Conservation (phyloP, 306 rosid genomes). For the Leucaena leucocephala region DNA sequence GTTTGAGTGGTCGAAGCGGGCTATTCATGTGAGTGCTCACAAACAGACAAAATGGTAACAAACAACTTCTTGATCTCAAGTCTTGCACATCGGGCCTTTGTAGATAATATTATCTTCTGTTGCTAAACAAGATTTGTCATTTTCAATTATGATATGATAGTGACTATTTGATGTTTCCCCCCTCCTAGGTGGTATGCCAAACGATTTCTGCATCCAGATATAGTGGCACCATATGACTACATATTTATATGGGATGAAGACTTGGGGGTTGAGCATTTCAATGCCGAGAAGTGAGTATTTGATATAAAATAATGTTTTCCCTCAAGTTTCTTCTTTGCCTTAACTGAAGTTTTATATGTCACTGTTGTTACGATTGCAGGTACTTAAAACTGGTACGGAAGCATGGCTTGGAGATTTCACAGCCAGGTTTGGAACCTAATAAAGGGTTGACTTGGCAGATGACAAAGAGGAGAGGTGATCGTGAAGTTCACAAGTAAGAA, state of each 20-base stretch:
- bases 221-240: slow-evolving; percentile 76
- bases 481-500: slow-evolving; percentile 94
- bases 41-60: slow-evolving; percentile 94
- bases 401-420: slow-evolving; percentile 96
- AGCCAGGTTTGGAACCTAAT: slow-evolving; percentile 95
- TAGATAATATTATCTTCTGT: slow-evolving; percentile 17
- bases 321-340: slow-evolving; percentile 19
- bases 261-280: slow-evolving; percentile 67
- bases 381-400: slow-evolving; percentile 79
- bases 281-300: slow-evolving; percentile 68
- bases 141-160: slow-evolving; percentile 29
- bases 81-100: slow-evolving; percentile 24
- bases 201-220: slow-evolving; percentile 79
- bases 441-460: slow-evolving; percentile 97
- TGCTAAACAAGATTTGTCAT: slow-evolving; percentile 13
- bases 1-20: slow-evolving; percentile 89
- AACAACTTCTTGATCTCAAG: slow-evolving; percentile 11
- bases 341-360: slow-evolving; percentile 24
- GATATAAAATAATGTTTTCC: neutral
- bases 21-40: slow-evolving; percentile 88
- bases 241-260: slow-evolving; percentile 83
- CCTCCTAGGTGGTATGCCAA: slow-evolving; percentile 73
- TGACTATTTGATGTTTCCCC: neutral
- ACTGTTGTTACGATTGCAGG: slow-evolving; percentile 44
- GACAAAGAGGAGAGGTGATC: slow-evolving; percentile 93